Evolutionary conservation across 1,284 basidiomycete species (phyloP).

Genomic region (Ganoderma boninense): DNA sequence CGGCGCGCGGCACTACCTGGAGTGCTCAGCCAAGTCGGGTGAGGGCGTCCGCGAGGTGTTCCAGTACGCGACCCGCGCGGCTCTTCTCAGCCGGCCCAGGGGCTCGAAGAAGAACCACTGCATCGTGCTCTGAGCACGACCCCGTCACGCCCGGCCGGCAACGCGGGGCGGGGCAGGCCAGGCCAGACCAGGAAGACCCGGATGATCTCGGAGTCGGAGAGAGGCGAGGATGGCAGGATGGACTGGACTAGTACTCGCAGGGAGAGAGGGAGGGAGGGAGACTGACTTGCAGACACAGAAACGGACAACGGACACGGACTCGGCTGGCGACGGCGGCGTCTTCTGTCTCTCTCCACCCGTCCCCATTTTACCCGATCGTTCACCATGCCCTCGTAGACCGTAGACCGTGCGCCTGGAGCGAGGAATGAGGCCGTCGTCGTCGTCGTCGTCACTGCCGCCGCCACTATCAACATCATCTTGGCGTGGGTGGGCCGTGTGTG

Average conservation of each 20-base stretch:
- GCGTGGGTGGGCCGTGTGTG: not conserved
- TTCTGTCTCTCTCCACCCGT: not conserved
- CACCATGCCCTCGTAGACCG: not conserved
- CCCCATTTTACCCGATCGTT: not conserved
- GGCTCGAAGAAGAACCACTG: slow-evolving; percentile 51
- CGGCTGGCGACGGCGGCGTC: not conserved
- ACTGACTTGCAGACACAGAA: not conserved
- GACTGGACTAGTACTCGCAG: not conserved
- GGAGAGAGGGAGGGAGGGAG: not conserved
- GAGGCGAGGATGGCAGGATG: slow-evolving; percentile 1
- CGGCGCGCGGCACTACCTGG: slow-evolving; percentile 76
- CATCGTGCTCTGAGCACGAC: slow-evolving; percentile 57
- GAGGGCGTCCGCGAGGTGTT: slow-evolving; percentile 82
- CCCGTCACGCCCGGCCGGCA: slow-evolving; percentile 9
- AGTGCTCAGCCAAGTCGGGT: slow-evolving; percentile 78
- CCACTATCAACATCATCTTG: no score
- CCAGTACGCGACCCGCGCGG: slow-evolving; percentile 76
- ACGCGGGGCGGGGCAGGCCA: slow-evolving; percentile 6
- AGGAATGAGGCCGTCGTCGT: slow-evolving; percentile 1
- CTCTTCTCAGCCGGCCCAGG: slow-evolving; percentile 55
- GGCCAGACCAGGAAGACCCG: not conserved
- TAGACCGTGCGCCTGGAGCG: not conserved
- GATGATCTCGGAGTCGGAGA: slow-evolving; percentile 5
- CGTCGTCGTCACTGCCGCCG: not conserved
- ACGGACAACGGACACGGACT: no score